Evolutionary conservation across 2,329 filamentous ascomycete genomes (phyloP), one percentile per base, ranked within the genome.

Genomic region (Calonectria leucothoes): DNA sequence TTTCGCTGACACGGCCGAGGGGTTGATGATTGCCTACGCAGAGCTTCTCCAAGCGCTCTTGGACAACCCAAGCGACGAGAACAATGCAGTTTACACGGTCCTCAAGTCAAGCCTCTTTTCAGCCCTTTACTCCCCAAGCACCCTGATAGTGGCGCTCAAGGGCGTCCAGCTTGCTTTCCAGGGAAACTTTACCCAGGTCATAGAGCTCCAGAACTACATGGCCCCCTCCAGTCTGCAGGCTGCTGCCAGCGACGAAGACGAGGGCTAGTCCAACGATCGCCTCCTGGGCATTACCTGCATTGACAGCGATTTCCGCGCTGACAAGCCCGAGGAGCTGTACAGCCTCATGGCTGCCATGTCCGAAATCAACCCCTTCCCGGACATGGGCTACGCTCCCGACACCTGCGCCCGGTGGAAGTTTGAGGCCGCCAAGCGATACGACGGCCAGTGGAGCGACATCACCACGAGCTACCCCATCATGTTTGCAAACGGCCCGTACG

Each of bases 361-460:
- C n/a, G 27, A 42, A 10, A 45, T 27, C 15, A 29, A 12, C 17
- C 59, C 59, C 1, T 63, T 63, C 27, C 25, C 59, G 17, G 59
- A 48, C 39, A 7, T 42, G 25, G 1, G 12, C 33, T n/a, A 31
- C 15, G 59, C 35, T 8, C 37, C 59, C 2, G 8, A 11, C 0
- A 63, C 59, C 17, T 64, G 59, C n/a, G 39, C 59, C 14, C 59
- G 23, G 14, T 64, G 59, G 59, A 64, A 64, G 59, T 48, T 64
- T n/a, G 35, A 48, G 6, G 59, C 59, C 14, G 59, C 59, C 3
- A 39, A 64, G 37, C 59, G 59, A 6, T 64, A 64, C 27, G 20
- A 48, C 4, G 59, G 59, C 8, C 17, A 15, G 14, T n/a, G 52
- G 1, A 25, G n/a, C 4, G 69, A 72, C 23, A 23, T 72, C 8